Conservation (phyloP, 352 stramenopile species). For the Hyaloperonospora brassicae region DNA sequence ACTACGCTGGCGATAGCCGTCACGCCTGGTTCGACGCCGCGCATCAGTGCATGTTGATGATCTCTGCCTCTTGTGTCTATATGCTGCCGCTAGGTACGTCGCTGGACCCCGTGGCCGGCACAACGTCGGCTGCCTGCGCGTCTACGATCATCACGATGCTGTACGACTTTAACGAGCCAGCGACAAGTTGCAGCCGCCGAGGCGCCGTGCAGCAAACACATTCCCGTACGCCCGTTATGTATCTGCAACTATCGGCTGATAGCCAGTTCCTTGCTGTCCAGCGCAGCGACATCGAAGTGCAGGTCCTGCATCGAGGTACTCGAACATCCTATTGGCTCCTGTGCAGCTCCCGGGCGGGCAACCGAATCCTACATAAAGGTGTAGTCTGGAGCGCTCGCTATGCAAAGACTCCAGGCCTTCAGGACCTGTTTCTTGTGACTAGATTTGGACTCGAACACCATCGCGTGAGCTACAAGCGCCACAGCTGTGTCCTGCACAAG, state of each 20-base stretch:
- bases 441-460: conserved; percentile 72
- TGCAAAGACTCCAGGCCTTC: conserved; percentile 32
- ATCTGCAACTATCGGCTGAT: conserved; percentile 55
- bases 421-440: conserved; percentile 72
- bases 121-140: conserved; percentile 3
- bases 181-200: conserved; percentile 2
- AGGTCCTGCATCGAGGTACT: conserved; percentile 45
- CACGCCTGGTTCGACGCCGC: conserved; percentile 48
- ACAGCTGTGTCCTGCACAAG: conserved; percentile 47
- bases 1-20: conserved; percentile 30
- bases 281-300: conserved; percentile 77
- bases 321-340: conserved; percentile 56
- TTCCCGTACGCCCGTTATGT: conserved; percentile 21
- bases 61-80: conserved; percentile 24
- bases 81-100: conserved; percentile 40
- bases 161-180: conserved; percentile 35
- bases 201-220: background rate
- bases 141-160: conserved; percentile 20
- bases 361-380: conserved; percentile 49
- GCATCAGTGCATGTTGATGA: conserved; percentile 45
- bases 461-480: conserved; percentile 50
- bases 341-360: conserved; percentile 56
- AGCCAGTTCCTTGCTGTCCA: conserved; percentile 64
- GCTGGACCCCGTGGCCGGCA: conserved; percentile 12
- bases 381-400: conserved; percentile 65